Base-by-base conservation (phyloP, 306 rosid genomes). In the Prunus salicina region DNA sequence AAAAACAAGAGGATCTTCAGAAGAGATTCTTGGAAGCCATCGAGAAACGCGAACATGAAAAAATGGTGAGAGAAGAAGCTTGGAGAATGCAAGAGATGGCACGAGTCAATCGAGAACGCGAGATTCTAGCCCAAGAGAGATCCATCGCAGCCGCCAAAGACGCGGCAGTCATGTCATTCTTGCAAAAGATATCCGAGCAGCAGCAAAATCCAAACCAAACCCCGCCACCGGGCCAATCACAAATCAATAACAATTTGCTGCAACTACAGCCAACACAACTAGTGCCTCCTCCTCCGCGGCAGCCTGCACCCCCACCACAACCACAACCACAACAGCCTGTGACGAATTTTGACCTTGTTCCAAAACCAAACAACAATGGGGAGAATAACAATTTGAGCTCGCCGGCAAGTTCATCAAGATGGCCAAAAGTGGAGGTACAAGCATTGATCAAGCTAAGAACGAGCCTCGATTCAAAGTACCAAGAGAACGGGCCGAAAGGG, bases 351-450 rank as follows among this genome's bases (percentile, higher is more conserved):
- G 89, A 91, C 60, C 70, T 16, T 27, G n/a, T 64, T 2, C 47
- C 27, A 9, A 84, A 76, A 74, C 12, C 46, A 22, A 87, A 65
- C 5, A 25, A 85, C 24, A 80, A 79, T 4, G 88, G 81, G 2
- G 87, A 82, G 76, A 81, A 58, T 67, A 58, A 30, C 18, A 80
- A 67, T 46, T n/a, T 68, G 30, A 43, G 63, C 52, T 11, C 56
- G 0, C 9, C 84, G 4, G 41, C 67, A 15, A 82, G 91, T 68
- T 73, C 91, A 1, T 94, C 99, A 12, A 82, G 97, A 84, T 95
- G 99, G 99, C 99, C 99, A 27, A 95, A 88, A 73, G 73, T 64
- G 46, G 99, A 95, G 81, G 89, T 95, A 12, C 82, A 89, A 57
- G 89, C 91, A 6, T 67, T 95, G 73, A 95, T 95, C 72, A 84